Evolutionary conservation across 805 yeast species (phyloP), one percentile per base, ranked within the genome.

Genomic region (Maudiozyma bulderi): DNA sequence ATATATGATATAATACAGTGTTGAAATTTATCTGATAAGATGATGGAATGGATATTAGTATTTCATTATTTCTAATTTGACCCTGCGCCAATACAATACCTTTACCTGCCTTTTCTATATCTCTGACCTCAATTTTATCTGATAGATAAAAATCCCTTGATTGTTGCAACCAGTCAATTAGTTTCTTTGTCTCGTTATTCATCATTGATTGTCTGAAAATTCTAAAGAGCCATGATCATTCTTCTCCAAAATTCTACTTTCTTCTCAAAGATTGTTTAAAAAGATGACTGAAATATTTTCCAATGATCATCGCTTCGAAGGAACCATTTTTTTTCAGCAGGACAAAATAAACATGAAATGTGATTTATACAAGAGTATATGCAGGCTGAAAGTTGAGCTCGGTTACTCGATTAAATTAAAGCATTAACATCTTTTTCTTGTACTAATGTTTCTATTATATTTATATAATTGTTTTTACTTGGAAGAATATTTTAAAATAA

Each of bases 11-110:
- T 8, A 78, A 52, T 2, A 77, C 75, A 0, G 85, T 73, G 35
- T 77, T 66, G 57, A 70, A 75, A 60, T 85, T 86, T 41, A 86
- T 57, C 52, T 85, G 73, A 55, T 71, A 77, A 0, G 76, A 65
- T 28, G 73, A 77, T 1, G 87, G 82, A 14, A 86, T 76, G 43
- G 73, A 71, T 6, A 85, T 69, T 14, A 86, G 57, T 13, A 63
- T 60, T 47, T 77, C 78, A 44, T 73, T 66, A 10, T 58, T 54
- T 4, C 51, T 54, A n/a, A 87, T 57, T 1, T 50, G 45, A 0
- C 60, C 59, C 3, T 3, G 20, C 49, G 20, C 83, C 74, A 55
- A 48, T 5, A 74, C 67, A 29, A 87, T 73, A 49, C 87, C 86
- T 60, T 89, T 74, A 14, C 95, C 95, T 13, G 78, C 68, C 8